Evolutionary conservation across 176 grass and related monocot species (phyloP), one percentile per base, ranked within the genome.

Genomic region (Hsuehochloa calcarea): DNA sequence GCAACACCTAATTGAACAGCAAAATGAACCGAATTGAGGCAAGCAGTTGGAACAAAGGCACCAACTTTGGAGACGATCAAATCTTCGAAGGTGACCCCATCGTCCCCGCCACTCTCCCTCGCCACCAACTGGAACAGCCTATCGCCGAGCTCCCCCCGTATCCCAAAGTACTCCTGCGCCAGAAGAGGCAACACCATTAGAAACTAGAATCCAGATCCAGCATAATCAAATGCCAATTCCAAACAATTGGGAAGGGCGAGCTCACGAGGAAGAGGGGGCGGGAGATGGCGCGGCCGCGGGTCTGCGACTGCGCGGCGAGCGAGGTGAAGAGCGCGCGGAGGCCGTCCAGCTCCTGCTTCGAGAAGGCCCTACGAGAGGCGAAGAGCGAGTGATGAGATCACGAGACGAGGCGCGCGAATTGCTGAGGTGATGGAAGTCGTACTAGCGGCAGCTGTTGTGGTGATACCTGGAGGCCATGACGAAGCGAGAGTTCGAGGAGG

Each of bases 301-400:
- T 90, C 59, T 88, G 85, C 25, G 93, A 98, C 80, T 90, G 91
- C 31, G 82, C 85, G 0, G 93, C 80, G 34, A 98, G 89, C 14
- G 96, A 95, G 80, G 58, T 29, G 73, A 98, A 95, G 12, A 90
- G 77, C 31, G 68, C 87, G 65, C 87, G 87, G 71, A 95, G 88
- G 77, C 73, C 85, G 68, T 93, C 93, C 72, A 98, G 66, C 82
- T 93, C 93, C 88, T 98, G 93, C 67, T 90, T 89, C 22, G 96
- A 82, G 79, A 98, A 98, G 63, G 96, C 89, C 91, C 96, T 98
- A 23, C 41, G 17, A 9, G 5, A 12, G 50, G 44, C 20, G 15
- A 5, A 26, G 65, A 65, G 70, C 49, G 25, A 5, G 65, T 17
- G 49, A 75, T 75, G 84, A 82, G 77, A 75, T 70, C 62, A 54